phyloP scores from a whole-genome alignment of 2,329 filamentous ascomycete genomes.

The Fusarium tricinctum region DNA sequence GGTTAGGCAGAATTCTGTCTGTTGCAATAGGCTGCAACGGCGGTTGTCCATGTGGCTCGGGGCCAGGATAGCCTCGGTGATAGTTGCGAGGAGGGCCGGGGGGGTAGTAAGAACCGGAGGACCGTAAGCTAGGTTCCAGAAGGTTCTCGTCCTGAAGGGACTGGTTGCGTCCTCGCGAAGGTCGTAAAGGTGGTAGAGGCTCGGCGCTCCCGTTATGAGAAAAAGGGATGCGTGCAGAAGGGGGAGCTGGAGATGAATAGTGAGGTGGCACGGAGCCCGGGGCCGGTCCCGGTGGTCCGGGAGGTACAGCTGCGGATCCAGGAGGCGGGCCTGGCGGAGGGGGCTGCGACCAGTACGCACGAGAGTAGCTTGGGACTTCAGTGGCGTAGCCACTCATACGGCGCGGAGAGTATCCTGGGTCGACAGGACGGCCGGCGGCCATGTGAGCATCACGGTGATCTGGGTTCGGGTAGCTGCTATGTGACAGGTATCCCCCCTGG shows the following conservation, averaged over 20 bases:
- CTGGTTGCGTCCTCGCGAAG: conserved; percentile 55
- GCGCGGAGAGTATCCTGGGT: conserved; percentile 52
- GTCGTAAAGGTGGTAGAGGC: conserved; percentile 57
- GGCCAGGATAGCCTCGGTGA: conserved; percentile 52
- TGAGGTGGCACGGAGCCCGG: conserved; percentile 44
- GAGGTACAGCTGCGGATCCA: conserved; percentile 37
- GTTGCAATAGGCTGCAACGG: conserved; percentile 50
- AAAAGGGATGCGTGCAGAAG: conserved; percentile 54
- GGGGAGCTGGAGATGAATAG: conserved; percentile 49
- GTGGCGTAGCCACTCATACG: conserved; percentile 52
- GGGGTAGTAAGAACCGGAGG: conserved; percentile 53
- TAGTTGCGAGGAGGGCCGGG: conserved; percentile 51
- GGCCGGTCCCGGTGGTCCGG: conserved; percentile 34
- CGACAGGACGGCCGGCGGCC: conserved; percentile 51
- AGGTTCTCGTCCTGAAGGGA: conserved; percentile 54
- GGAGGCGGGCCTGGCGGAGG: conserved; percentile 49
- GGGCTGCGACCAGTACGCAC: conserved; percentile 55
- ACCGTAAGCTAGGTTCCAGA: conserved; percentile 53
- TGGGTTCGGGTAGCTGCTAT: conserved; percentile 49
- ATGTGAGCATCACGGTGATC: conserved; percentile 52
- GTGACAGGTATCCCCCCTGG: conserved; percentile 50
- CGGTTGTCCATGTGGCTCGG: conserved; percentile 48
- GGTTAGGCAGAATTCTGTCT: conserved; percentile 55
- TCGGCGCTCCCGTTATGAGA: conserved; percentile 55
- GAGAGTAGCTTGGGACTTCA: conserved; percentile 52